Percentiles rank a stretch among this genome's conserved stretches.
Conservation (phyloP, 495 filamentous ascomycete species). For the Clavariopsis aquatica region DNA sequence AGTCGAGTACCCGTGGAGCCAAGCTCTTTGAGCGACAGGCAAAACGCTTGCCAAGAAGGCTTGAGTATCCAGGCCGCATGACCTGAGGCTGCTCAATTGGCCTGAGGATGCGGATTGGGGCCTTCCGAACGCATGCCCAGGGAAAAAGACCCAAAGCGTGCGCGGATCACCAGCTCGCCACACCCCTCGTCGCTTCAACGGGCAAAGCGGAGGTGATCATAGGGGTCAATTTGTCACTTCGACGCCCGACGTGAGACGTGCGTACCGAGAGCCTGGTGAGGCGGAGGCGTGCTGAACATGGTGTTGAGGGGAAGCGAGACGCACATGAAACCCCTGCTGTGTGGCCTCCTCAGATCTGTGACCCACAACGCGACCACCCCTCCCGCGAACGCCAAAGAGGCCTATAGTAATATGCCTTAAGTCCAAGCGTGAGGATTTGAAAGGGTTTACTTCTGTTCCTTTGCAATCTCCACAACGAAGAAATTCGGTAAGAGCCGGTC, state of each 20-base stretch:
- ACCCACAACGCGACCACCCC: slow-evolving; percentile 8
- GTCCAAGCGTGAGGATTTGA: slow-evolving; percentile 14
- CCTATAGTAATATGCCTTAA: slow-evolving; percentile 1
- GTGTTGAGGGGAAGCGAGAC: slow-evolving; percentile 27
- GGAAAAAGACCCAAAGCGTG: background rate
- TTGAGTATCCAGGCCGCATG: slow-evolving; percentile 6
- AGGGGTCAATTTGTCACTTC: slow-evolving; percentile 12
- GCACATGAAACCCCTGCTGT: slow-evolving; percentile 21
- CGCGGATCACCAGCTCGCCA: slow-evolving; percentile 23
- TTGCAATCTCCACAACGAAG: background rate
- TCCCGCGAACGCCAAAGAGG: background rate
- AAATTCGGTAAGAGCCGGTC: background rate
- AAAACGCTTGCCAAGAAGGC: slow-evolving; percentile 27
- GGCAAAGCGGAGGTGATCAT: background rate
- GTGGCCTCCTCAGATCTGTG: slow-evolving; percentile 7
- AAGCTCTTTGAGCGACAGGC: slow-evolving; percentile 6
- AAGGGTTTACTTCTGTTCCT: background rate
- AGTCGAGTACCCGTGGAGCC: slow-evolving; percentile 11
- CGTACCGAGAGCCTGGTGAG: background rate
- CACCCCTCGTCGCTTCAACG: background rate
- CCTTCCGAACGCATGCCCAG: slow-evolving; percentile 9
- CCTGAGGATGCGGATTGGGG: slow-evolving; percentile 6
- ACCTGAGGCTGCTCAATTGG: background rate
- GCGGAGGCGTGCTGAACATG: slow-evolving; percentile 4
- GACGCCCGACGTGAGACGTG: slow-evolving; percentile 2